Base-by-base conservation (phyloP, 2,329 filamentous ascomycete species). In the Pyrenochaeta sp. region DNA sequence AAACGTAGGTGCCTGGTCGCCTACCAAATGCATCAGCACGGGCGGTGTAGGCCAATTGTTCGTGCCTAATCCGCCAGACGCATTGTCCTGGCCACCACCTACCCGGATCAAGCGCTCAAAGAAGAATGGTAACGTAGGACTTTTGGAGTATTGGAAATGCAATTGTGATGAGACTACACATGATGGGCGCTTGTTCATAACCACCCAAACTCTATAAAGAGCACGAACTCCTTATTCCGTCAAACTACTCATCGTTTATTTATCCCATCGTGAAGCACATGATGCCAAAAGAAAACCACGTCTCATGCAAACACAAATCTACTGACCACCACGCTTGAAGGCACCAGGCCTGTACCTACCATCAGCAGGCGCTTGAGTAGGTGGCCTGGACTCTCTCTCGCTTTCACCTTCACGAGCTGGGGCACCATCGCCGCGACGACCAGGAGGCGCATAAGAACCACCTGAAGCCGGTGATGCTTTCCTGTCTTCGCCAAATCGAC, bases 261-360 rank as follows among this genome's bases (percentile, higher is more conserved):
- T 55, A 45, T 52, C 41, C 48, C 37, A 31, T 58, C 44, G 41
- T 56, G 41, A 58, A 49, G 50, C 45, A 32, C 52, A 36, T 37
- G 29, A 40, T 35, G 43, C 47, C 45, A 45, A 55, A 49, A 43
- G 41, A 45, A 49, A 49, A 32, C 55, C 27, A 40, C 47, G 41
- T 46, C 51, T 43, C 31, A 29, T 45, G 32, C 39, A 40, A 47
- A 23, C 37, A 42, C 18, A 31, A 33, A 29, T 41, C 33, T 62
- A 54, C 57, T 59, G 44, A 39, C 43, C 47, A 32, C 49, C 60
- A 35, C 69, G 65, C 56, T 53, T 67, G 54, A 77, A 77, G 43
- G 67, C 67, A 54, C 75, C 75, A 21, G 75, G 76, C 60, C 74
- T 71, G 54, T 78, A 78, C 65, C 74, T 77, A 35, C 75, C 75